These are phyloP conservation scores for Tuber umbilicatum DNA, from an alignment of 495 filamentous ascomycete species.

Conservation along the genomic window DNA sequence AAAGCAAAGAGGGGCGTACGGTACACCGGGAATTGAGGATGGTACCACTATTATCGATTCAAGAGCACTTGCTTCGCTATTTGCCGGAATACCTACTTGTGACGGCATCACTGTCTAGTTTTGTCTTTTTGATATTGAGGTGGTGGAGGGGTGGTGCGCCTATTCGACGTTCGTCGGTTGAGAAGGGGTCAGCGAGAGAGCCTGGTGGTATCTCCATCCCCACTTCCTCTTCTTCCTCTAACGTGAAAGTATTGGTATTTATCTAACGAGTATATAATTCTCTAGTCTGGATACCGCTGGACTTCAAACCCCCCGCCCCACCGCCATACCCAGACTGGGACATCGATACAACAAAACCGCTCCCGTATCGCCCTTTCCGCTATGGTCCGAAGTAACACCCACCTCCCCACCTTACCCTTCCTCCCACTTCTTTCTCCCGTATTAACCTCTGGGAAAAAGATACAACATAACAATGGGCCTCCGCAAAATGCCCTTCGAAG, in stretches of 20 bases:
- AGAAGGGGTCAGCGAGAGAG: slow-evolving; percentile 25
- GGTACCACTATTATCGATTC: not conserved
- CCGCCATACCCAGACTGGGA: slow-evolving; percentile 66
- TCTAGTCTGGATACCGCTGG: slow-evolving; percentile 61
- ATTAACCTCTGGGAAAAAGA: slow-evolving; percentile 9
- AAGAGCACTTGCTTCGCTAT: not conserved
- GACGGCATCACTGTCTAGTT: not conserved
- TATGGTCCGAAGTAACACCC: slow-evolving; percentile 57
- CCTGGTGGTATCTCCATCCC: slow-evolving; percentile 43
- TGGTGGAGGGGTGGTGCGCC: not conserved
- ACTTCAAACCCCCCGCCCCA: slow-evolving; percentile 63
- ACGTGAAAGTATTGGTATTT: not conserved
- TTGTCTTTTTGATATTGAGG: not conserved
- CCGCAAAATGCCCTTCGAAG: slow-evolving; percentile 66
- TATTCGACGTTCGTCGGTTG: not conserved
- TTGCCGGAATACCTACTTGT: slow-evolving; percentile 5
- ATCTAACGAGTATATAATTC: slow-evolving; percentile 1
- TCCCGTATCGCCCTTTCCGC: slow-evolving; percentile 78
- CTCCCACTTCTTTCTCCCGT: not conserved
- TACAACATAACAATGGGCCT: slow-evolving; percentile 81
- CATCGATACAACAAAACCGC: slow-evolving; percentile 62
- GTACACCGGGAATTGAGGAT: not conserved
- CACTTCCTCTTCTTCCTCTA: not conserved
- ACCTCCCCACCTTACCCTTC: no score
- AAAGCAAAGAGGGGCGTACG: not conserved